These are phyloP conservation scores for Mesembryanthemum crystallinum DNA, from an alignment of 148 eudicot species.

Conservation along the genomic window DNA sequence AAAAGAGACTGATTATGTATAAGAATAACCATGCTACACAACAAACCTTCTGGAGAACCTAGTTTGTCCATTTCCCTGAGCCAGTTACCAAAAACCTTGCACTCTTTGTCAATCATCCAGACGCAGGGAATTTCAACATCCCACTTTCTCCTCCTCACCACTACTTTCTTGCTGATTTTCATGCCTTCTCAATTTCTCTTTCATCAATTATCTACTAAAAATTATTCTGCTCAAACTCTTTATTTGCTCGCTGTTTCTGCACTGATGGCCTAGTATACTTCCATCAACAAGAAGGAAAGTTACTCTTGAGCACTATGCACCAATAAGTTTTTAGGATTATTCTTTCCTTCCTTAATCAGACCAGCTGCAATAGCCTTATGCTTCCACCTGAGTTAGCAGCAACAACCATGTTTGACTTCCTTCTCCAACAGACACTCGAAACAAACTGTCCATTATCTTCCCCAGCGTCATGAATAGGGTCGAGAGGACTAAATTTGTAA, in stretches of 20 bases:
- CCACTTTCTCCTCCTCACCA: background rate
- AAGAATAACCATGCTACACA: background rate
- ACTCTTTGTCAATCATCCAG: background rate
- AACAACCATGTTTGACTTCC: constrained; percentile 45
- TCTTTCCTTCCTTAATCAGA: constrained; percentile 9
- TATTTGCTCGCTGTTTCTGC: background rate
- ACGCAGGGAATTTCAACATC: background rate
- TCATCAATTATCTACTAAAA: background rate
- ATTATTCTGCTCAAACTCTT: background rate
- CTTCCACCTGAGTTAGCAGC: constrained; percentile 61
- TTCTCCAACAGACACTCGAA: constrained; percentile 66
- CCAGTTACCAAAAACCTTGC: background rate
- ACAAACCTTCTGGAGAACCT: background rate
- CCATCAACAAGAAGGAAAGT: background rate
- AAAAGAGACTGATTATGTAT: background rate
- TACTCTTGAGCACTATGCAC: constrained; percentile 1
- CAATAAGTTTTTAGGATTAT: background rate
- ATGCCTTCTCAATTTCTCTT: constrained; percentile 2
- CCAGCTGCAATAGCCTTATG: constrained; percentile 45
- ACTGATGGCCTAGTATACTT: background rate
- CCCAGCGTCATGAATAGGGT: constrained; percentile 34
- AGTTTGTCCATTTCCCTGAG: too few relatives aligned
- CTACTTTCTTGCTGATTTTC: background rate
- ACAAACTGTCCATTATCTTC: constrained; percentile 53
- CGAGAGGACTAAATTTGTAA: constrained; percentile 44